Evolutionary conservation across 2,329 filamentous ascomycete genomes (phyloP).

Genomic region (Proliferodiscus dingleyae): DNA sequence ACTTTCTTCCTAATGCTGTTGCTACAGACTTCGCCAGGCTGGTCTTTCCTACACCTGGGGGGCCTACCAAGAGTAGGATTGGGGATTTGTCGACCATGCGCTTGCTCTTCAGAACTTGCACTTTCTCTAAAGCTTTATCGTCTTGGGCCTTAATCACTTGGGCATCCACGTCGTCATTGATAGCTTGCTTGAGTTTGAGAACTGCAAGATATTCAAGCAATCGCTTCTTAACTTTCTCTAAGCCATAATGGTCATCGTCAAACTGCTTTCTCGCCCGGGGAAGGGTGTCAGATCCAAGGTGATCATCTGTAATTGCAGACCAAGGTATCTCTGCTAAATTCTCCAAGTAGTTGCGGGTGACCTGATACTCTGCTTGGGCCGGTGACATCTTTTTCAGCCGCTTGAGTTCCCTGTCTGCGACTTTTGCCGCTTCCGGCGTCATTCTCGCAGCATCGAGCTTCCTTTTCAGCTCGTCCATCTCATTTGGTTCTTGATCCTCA

Average conservation of each 20-base stretch:
- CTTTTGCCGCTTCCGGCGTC: constrained; percentile 77
- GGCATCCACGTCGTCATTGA: constrained; percentile 76
- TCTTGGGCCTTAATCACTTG: constrained; percentile 67
- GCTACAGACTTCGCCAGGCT: constrained; percentile 91
- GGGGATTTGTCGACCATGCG: constrained; percentile 92
- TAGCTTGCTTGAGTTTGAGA: constrained; percentile 87
- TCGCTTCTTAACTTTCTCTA: constrained; percentile 96
- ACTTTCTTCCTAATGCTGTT: constrained; percentile 86
- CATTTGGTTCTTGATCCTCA: constrained; percentile 77
- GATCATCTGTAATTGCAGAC: constrained; percentile 78
- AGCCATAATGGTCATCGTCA: constrained; percentile 91
- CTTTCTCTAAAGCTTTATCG: constrained; percentile 49
- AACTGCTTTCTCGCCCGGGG: constrained; percentile 79
- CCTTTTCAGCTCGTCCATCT: constrained; percentile 87
- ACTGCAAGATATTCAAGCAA: constrained; percentile 93
- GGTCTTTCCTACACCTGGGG: constrained; percentile 93
- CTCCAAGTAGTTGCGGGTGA: constrained; percentile 89
- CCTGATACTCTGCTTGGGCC: constrained; percentile 91
- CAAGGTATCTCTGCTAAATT: constrained; percentile 92
- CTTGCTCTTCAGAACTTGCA: constrained; percentile 73
- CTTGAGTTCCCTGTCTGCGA: constrained; percentile 85
- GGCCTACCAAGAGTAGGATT: constrained; percentile 87
- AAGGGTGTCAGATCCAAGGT: constrained; percentile 76
- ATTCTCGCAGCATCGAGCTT: constrained; percentile 77
- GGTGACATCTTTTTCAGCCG: constrained; percentile 93